A percentile compares a stretch with the other conserved stretches of the same genome.
Conservation (phyloP, 352 stramenopile species). For the Phytophthora idaei region DNA sequence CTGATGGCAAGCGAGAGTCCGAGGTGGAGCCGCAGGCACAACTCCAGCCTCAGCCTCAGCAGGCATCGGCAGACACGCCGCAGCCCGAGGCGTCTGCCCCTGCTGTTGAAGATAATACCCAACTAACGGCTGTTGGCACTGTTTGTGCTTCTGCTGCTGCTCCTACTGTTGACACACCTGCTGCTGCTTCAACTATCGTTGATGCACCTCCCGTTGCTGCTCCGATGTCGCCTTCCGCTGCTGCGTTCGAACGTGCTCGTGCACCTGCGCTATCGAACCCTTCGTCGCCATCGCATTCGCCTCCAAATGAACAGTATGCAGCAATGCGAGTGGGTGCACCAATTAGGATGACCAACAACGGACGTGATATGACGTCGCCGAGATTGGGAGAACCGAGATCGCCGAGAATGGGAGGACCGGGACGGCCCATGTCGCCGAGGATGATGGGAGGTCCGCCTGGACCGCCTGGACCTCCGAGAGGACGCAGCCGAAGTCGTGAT, state of each 20-base stretch:
- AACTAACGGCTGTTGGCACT: slow-evolving; percentile 46
- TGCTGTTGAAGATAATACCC: slow-evolving; percentile 29
- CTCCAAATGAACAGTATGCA: slow-evolving; percentile 39
- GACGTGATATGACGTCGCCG: slow-evolving; percentile 34
- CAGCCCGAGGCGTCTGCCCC: slow-evolving; percentile 21
- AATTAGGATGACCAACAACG: slow-evolving; percentile 38
- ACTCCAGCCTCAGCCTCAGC: slow-evolving; percentile 16
- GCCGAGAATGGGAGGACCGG: slow-evolving; percentile 22
- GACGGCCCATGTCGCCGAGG: slow-evolving; percentile 4
- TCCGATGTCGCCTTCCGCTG: slow-evolving; percentile 30
- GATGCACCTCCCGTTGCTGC: slow-evolving; percentile 11
- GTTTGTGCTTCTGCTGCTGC: slow-evolving; percentile 30
- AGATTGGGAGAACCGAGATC: slow-evolving; percentile 13
- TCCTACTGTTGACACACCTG: slow-evolving; percentile 11
- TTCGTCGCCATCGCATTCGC: slow-evolving; percentile 21
- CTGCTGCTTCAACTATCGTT: slow-evolving; percentile 5
- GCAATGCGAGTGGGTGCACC: slow-evolving; percentile 23
- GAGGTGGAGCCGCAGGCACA: slow-evolving; percentile 18
- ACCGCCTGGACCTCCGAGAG: not conserved
- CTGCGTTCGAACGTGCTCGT: slow-evolving; percentile 33
- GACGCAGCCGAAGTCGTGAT: slow-evolving; percentile 44
- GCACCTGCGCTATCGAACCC: slow-evolving; percentile 27
- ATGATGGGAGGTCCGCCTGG: slow-evolving; percentile 5
- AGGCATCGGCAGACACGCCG: slow-evolving; percentile 22
- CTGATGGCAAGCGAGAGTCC: slow-evolving; percentile 27